phyloP scores from a whole-genome alignment of 805 yeast species.

The Cyberlindnera xishuangbannaensis region DNA sequence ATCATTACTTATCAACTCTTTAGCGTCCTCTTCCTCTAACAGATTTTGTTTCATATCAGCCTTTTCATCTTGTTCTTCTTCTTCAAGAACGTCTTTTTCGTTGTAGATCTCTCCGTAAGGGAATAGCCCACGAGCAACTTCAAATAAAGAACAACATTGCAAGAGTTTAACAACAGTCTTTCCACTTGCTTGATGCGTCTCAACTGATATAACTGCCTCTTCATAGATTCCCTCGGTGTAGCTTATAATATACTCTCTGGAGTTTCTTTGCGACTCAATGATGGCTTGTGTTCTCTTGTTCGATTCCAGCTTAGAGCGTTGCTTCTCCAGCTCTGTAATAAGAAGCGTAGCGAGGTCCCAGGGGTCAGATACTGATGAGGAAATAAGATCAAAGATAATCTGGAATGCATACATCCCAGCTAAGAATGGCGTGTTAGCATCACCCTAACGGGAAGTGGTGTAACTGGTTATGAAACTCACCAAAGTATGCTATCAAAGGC shows the following conservation, averaged over 20 bases:
- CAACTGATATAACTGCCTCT: background rate
- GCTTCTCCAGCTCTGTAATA: conserved; percentile 4
- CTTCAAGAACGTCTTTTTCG: background rate
- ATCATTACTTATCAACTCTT: conserved; percentile 2
- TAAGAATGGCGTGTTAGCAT: background rate
- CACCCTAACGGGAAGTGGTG: background rate
- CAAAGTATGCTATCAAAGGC: conserved; percentile 7
- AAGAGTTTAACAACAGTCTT: conserved; percentile 1
- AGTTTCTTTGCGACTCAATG: conserved; percentile 2
- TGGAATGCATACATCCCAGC: conserved; percentile 11
- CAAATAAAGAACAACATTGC: conserved; percentile 1
- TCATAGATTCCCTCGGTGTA: conserved; percentile 4
- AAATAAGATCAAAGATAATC: conserved; percentile 5
- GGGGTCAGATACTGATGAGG: background rate
- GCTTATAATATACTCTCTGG: conserved; percentile 12
- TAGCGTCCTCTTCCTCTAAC: background rate
- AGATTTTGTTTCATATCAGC: background rate
- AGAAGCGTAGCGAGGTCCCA: conserved; percentile 1
- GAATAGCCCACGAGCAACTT: conserved; percentile 3
- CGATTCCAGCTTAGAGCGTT: conserved; percentile 1
- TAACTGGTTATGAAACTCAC: background rate
- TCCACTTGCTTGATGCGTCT: conserved; percentile 2
- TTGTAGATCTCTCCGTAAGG: conserved; percentile 3
- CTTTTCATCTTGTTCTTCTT: conserved; percentile 1
- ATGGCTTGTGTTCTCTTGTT: conserved; percentile 1